Base-by-base conservation (phyloP, 2,329 filamentous ascomycete species). In the Verticillium dahliae region DNA sequence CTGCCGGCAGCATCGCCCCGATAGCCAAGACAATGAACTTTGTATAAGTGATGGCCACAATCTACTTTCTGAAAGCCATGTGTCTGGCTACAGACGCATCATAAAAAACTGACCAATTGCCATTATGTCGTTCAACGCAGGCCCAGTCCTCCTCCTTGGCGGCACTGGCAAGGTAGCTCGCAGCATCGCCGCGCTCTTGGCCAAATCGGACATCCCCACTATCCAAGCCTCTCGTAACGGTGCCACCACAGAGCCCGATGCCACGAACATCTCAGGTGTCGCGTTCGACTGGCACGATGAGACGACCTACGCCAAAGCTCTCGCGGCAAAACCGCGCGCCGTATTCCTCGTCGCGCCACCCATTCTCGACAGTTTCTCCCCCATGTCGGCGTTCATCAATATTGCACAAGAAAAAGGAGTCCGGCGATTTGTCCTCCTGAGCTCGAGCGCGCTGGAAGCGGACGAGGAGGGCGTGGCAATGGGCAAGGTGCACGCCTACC, bases 211-310 rank as follows among this genome's bases (percentile, higher is more conserved):
- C 22, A 65, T 72, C 45, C 69, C 70, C 5, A 66, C 72, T 54
- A 63, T 79, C 27, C 60, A 79, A 11, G 76, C 76, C 7, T 78
- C 78, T 22, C 74, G 78, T 34, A 59, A 56, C 35, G 59, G 58
- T 2, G 50, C 27, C 4, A 73, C 72, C 6, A 64, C 63, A 27
- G 72, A 69, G 18, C 62, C 63, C 11, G 52, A 33, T 6, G 60
- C 67, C 11, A 50, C 57, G 18, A 62, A 61, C 27, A 57, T 64
- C 50, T 61, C 64, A 22, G 66, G 65, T 58, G 71, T 76, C 33
- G 69, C 71, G 9, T 81, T 83, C 59, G 76, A 83, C 71, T 82
- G 78, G 79, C 45, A 70, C 38, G 74, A 82, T 63, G 60, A 69
- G 37, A 60, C 66, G 18, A 82, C 79, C 0, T 82, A 73, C 69